These are phyloP conservation scores for Barnettozyma salicaria DNA, from an alignment of 805 yeast species.

Conservation along the genomic window DNA sequence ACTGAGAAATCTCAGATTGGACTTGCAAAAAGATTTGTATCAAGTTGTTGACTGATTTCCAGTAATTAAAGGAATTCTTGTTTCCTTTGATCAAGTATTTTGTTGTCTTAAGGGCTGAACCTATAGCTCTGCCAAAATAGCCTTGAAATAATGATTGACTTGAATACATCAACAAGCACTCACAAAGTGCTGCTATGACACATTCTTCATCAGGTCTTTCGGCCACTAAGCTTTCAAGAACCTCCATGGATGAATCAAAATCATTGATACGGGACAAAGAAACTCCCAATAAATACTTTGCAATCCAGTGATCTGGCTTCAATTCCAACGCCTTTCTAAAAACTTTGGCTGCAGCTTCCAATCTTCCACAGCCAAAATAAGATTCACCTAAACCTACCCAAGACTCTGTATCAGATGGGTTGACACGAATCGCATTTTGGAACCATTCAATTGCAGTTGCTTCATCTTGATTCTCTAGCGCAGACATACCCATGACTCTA, in stretches of 20 bases:
- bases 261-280: constrained; percentile 60
- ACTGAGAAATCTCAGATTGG: constrained; percentile 42
- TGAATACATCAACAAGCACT: constrained; percentile 52
- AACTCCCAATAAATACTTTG: constrained; percentile 60
- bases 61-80: constrained; percentile 44
- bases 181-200: constrained; percentile 47
- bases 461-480: constrained; percentile 64
- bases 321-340: constrained; percentile 57
- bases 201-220: constrained; percentile 43
- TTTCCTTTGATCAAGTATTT: constrained; percentile 36
- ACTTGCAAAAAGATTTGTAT: constrained; percentile 47
- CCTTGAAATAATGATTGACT: constrained; percentile 49
- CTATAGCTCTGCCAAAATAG: constrained; percentile 59
- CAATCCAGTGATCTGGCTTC: constrained; percentile 52
- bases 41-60: constrained; percentile 62
- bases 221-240: constrained; percentile 38
- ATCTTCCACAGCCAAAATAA: constrained; percentile 74
- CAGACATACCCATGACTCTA: constrained; percentile 75
- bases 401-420: constrained; percentile 62
- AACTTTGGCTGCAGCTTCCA: constrained; percentile 82
- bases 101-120: constrained; percentile 41
- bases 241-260: constrained; percentile 51
- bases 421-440: constrained; percentile 74
- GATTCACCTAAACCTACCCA: constrained; percentile 99
- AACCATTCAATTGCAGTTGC: constrained; percentile 82